Evolutionary conservation across 805 yeast genomes (phyloP).

Genomic region (Hanseniaspora vineae): DNA sequence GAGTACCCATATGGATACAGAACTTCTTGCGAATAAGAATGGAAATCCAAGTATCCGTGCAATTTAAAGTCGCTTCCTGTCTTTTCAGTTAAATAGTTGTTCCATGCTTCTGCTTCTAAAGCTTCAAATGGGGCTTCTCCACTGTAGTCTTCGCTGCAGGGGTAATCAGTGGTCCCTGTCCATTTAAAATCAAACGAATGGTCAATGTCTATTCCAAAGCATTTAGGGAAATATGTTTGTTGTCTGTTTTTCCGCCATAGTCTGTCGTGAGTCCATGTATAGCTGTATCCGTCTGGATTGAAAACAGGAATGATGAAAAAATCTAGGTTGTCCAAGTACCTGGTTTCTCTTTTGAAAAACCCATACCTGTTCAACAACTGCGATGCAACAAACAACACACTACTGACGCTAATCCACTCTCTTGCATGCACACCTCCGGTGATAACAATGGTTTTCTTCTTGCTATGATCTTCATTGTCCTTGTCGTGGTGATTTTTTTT

Average conservation of each 20-base stretch:
- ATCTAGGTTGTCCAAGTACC: conserved; percentile 45
- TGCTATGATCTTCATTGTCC: conserved; percentile 16
- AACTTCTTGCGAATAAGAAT: conserved; percentile 75
- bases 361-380: conserved; percentile 37
- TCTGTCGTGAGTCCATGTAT: conserved; percentile 69
- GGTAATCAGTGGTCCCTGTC: conserved; percentile 45
- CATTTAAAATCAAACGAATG: conserved; percentile 72
- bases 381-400: conserved; percentile 46
- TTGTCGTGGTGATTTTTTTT: too few relatives aligned
- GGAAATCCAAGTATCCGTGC: conserved; percentile 70
- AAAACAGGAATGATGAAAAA: conserved; percentile 70
- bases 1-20: conserved; percentile 75
- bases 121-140: conserved; percentile 67
- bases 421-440: conserved; percentile 84
- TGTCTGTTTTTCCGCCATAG: conserved; percentile 87
- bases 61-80: conserved; percentile 34
- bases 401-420: conserved; percentile 74
- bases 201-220: conserved; percentile 79
- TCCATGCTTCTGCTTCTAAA: conserved; percentile 40
- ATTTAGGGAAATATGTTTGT: conserved; percentile 47
- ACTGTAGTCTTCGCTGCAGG: conserved; percentile 74
- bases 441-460: conserved; percentile 54
- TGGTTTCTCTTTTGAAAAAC: conserved; percentile 26
- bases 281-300: conserved; percentile 85
- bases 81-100: conserved; percentile 30